Evolutionary conservation across 1,139 yeast species (phyloP).

Genomic region (Nakaseomyces nivariensis): DNA sequence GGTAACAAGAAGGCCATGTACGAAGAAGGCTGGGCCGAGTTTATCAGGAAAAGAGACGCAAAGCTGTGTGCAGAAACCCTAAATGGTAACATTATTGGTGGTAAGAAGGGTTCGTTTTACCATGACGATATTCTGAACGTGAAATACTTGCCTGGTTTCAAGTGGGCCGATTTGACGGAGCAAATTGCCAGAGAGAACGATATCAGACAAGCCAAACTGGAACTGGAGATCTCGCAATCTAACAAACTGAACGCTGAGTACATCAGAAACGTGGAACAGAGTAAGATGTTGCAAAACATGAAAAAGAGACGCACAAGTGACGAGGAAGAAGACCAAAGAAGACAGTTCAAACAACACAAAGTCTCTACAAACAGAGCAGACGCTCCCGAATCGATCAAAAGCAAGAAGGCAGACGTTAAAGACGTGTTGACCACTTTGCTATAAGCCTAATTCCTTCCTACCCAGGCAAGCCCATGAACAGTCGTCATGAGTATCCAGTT

Average conservation of each 20-base stretch:
- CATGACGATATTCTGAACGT: constrained; percentile 90
- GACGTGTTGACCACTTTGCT: constrained; percentile 36
- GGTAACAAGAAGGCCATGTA: constrained; percentile 88
- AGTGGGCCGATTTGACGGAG: constrained; percentile 91
- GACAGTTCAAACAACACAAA: constrained; percentile 54
- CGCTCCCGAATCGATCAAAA: constrained; percentile 42
- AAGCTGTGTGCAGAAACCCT: constrained; percentile 77
- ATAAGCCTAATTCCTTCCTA: constrained; percentile 9
- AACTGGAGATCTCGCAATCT: constrained; percentile 83
- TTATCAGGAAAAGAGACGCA: constrained; percentile 71
- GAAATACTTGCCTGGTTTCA: constrained; percentile 81
- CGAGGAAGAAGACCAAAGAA: constrained; percentile 32
- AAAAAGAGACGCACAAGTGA: constrained; percentile 33
- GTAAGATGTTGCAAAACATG: constrained; percentile 69
- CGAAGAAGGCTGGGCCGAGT: constrained; percentile 98
- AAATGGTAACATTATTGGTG: constrained; percentile 85
- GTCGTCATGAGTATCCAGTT: no score
- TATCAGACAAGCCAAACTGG: constrained; percentile 74
- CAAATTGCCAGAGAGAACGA: constrained; percentile 90
- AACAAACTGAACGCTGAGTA: constrained; percentile 77
- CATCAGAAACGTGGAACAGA: constrained; percentile 72
- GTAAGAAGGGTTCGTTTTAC: constrained; percentile 84
- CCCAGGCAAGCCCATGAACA: no score
- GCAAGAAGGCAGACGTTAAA: constrained; percentile 34
- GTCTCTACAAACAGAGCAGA: constrained; percentile 58